Percentiles rank a stretch among this genome's conserved stretches.
Evolutionary conservation across 176 grass and related monocot genomes (phyloP).

Genomic region (Phragmites australis): DNA sequence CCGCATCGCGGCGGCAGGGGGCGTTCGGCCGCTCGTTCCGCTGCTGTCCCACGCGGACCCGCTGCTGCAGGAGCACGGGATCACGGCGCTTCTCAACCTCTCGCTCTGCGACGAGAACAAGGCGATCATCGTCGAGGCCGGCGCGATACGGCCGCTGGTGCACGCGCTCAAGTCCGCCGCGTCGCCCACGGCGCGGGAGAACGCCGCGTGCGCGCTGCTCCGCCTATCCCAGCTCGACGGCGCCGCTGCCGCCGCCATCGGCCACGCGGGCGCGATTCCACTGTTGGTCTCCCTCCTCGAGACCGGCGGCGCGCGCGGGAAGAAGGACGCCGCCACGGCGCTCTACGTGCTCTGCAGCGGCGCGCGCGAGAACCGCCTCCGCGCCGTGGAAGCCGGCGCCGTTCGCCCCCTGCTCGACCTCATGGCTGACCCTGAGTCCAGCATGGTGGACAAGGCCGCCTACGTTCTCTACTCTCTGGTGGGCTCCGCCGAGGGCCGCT

Average conservation of each 20-base stretch:
- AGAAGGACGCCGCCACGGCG: constrained; percentile 91
- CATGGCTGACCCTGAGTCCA: constrained; percentile 81
- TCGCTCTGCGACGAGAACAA: constrained; percentile 95
- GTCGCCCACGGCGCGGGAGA: constrained; percentile 68
- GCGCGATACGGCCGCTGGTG: constrained; percentile 72
- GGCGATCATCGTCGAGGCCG: constrained; percentile 56
- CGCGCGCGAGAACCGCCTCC: constrained; percentile 63
- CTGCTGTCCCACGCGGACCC: constrained; percentile 85
- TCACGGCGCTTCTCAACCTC: constrained; percentile 91
- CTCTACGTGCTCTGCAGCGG: constrained; percentile 70
- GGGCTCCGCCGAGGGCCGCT: constrained; percentile 47
- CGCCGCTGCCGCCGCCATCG: constrained; percentile 53
- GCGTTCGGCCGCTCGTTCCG: constrained; percentile 55
- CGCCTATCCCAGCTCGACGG: constrained; percentile 66
- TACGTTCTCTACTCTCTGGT: constrained; percentile 74
- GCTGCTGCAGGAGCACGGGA: constrained; percentile 74
- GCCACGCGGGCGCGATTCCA: constrained; percentile 67
- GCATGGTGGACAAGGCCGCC: constrained; percentile 96
- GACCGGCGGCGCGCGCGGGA: constrained; percentile 64
- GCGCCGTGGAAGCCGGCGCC: constrained; percentile 62
- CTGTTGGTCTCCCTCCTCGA: constrained; percentile 76
- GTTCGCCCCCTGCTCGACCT: constrained; percentile 72
- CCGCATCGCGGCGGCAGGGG: constrained; percentile 73
- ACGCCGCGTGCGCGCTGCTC: constrained; percentile 80
- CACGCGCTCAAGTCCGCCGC: constrained; percentile 65